Conservation (phyloP, 345 rosid genomes). For the Iberis pinnata region DNA sequence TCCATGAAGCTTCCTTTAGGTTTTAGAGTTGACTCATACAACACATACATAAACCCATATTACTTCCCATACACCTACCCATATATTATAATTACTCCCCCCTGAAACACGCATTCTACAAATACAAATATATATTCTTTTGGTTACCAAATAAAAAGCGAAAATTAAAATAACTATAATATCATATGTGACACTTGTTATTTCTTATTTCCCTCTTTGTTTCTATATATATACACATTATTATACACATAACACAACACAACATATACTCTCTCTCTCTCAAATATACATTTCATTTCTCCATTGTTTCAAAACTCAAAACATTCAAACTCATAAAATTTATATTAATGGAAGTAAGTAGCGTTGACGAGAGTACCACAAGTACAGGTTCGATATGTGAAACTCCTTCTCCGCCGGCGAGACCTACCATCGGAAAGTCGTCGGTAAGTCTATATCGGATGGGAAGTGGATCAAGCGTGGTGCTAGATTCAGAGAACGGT, state of each 20-base stretch:
- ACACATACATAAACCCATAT: conserved; percentile 20
- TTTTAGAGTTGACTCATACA: conserved; percentile 29
- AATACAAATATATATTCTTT: conserved; percentile 5
- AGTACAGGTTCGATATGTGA: conserved; percentile 36
- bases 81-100: conserved; percentile 30
- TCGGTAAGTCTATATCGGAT: conserved; percentile 42
- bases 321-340: not conserved
- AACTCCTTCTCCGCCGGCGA: conserved; percentile 23
- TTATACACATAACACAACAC: not conserved
- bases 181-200: conserved; percentile 29
- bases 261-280: conserved; percentile 18
- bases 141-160: conserved; percentile 16
- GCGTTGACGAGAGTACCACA: conserved; percentile 52
- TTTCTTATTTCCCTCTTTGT: conserved; percentile 22
- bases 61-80: conserved; percentile 30
- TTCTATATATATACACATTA: conserved; percentile 1
- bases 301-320: not conserved
- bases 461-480: conserved; percentile 57
- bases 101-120: conserved; percentile 25
- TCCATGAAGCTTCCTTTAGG: conserved; percentile 21
- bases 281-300: conserved; percentile 11
- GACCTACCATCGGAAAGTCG: conserved; percentile 26
- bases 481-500: conserved; percentile 56
- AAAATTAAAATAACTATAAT: conserved; percentile 12
- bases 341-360: conserved; percentile 51